These are phyloP conservation scores for Ganoderma multipileum DNA, from an alignment of 1,284 basidiomycete genomes.

Conservation along the genomic window DNA sequence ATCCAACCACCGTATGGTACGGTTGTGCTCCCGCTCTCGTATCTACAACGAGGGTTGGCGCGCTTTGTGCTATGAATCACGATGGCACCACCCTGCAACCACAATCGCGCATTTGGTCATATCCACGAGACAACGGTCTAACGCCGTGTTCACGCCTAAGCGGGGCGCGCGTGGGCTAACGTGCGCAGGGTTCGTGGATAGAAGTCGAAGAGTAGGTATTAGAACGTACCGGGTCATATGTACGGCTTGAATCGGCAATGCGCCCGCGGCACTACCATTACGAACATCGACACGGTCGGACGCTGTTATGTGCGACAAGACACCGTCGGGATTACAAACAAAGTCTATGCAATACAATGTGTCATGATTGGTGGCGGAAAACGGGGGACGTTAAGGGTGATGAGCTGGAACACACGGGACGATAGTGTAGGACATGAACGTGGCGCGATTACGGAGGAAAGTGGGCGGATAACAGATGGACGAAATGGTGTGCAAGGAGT, in stretches of 20 bases:
- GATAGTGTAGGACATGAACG: slow-evolving; percentile 21
- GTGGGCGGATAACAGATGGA: slow-evolving; percentile 12
- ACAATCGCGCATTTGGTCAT: not conserved
- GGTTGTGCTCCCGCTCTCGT: not conserved
- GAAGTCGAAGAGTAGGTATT: not conserved
- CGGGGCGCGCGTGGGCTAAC: not conserved
- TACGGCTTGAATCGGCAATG: not conserved
- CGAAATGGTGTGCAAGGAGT: slow-evolving; percentile 12
- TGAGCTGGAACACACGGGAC: slow-evolving; percentile 9
- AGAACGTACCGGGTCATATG: not conserved
- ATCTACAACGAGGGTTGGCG: not conserved
- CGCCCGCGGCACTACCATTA: not conserved
- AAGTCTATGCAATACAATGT: slow-evolving; percentile 31
- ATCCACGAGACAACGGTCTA: not conserved
- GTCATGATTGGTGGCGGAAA: slow-evolving; percentile 8
- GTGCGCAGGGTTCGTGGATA: not conserved
- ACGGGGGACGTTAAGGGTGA: slow-evolving; percentile 11
- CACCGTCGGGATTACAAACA: slow-evolving; percentile 12
- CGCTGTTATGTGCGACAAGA: slow-evolving; percentile 9
- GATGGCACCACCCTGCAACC: not conserved
- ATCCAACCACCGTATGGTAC: not conserved
- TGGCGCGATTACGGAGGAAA: slow-evolving; percentile 24
- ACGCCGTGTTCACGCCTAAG: not conserved
- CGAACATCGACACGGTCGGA: slow-evolving; percentile 3
- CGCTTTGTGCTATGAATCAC: not conserved